Evolutionary conservation across 257 asterid species (phyloP), one percentile per base, ranked within the genome.

Genomic region (Nicotiana knightiana): DNA sequence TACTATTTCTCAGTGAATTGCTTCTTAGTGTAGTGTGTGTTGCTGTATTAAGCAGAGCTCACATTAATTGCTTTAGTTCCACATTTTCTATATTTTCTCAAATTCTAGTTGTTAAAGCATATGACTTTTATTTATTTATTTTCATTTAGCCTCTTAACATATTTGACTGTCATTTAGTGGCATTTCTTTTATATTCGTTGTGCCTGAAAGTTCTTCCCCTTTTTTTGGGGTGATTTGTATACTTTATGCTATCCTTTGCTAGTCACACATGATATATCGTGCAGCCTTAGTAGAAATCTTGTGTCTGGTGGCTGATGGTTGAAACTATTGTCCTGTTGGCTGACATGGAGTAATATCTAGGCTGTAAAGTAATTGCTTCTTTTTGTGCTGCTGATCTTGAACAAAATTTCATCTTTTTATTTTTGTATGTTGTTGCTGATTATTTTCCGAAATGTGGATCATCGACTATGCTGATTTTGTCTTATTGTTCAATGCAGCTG

Each of bases 401-500:
- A 62, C 26, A 86, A 79, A 17, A 11, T 32, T 75, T 61, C 58
- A 37, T 59, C 17, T 79, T 4, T 21, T 4, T 10, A 21, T 61
- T 28, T 24, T 63, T 21, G 35, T 59, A 37, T 8, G 33, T 43
- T 79, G 53, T 37, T 46, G 4, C 59, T 57, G n/a, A 57, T 57
- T 39, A 37, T 63, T 46, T 35, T 79, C 35, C 0, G 24, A 5
- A 59, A 21, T 43, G 11, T 12, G 57, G 53, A 79, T 13, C 12
- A 53, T 59, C n/a, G 55, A 28, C 24, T 58, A 55, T 35, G 35
- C 26, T 32, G 54, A 37, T 11, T 3, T 46, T 58, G 67, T 83
- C 21, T 54, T 7, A 71, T 83, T 21, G 13, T 33, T 57, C 0
- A 54, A 70, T 71, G 89, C 97, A 94, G 98, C 98, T 76, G 98